These are phyloP conservation scores for Chlamydomonas schloesseri DNA, from an alignment of 139 green algal species.

Conservation along the genomic window DNA sequence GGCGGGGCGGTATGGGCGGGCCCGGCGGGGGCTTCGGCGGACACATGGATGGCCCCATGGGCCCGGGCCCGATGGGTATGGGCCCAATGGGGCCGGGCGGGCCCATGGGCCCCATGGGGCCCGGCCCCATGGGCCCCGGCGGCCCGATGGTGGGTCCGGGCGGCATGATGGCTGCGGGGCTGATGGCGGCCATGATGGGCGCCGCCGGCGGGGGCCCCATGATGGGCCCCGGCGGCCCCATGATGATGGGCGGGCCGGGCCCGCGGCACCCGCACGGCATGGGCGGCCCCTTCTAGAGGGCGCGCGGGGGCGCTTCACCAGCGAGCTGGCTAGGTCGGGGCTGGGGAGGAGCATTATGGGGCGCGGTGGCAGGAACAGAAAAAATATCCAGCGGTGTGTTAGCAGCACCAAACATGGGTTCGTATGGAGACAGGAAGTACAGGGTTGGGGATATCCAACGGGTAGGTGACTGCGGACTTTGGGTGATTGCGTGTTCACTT, in stretches of 20 bases:
- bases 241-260: not conserved
- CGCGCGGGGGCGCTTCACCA: too few species aligned
- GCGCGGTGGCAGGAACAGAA: too few species aligned
- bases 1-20: not conserved
- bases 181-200: slow-evolving; percentile 16
- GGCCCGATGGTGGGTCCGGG: too few species aligned
- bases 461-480: too few species aligned
- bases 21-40: not conserved
- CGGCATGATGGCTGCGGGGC: not conserved
- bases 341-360: too few species aligned
- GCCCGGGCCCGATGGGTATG: not conserved
- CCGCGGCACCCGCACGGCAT: slow-evolving; percentile 1
- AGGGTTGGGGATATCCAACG: too few species aligned
- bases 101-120: not conserved
- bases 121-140: not conserved
- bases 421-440: too few species aligned
- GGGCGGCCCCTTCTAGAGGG: slow-evolving; percentile 12
- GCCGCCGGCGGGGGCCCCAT: not conserved
- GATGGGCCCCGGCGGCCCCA: too few species aligned
- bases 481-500: too few species aligned
- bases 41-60: slow-evolving; percentile 7
- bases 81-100: slow-evolving; percentile 18
- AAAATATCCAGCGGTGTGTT: too few species aligned
- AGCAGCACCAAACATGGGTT: too few species aligned
- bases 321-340: too few species aligned